Evolutionary conservation across 768 basidiomycete species (phyloP), one percentile per base, ranked within the genome.

Genomic region (Boletus sp.): DNA sequence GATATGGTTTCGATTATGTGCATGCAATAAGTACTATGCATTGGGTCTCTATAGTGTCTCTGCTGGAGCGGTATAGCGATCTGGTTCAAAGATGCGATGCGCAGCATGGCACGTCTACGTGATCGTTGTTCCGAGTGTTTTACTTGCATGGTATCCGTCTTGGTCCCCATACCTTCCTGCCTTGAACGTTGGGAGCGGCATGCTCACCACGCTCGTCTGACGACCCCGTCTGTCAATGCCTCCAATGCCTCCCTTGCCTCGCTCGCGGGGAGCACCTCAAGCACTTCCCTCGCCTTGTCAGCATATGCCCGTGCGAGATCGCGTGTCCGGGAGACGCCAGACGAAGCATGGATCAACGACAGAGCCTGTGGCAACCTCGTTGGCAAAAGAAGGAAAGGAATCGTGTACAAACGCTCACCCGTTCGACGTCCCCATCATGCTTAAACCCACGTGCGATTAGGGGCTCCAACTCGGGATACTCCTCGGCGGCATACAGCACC

Each of bases 401-500:
- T 2, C 12, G 28, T 15, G 11, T 28, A 20, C 14, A 44, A 42
- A 4, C 10, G 64, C 86, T 65, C 72, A 92, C 93, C 61, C 78
- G 73, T 59, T 94, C 87, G 45, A 90, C 84, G 65, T 98, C 95
- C 24, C 92, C 94, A 32, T 83, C 79, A 11, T 79, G 73, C 24
- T 80, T 75, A 73, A 96, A 94, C 73, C 88, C 85, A 41, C 95
- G 84, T 47, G 79, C 78, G 57, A 98, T 92, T 57, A 97, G 74
- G 3, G 85, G 83, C 28, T 84, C 83, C 67, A 98, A 73, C 61
- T 85, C 83, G 4, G 89, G 83, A 68, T 90, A 80, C 67, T 94
- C 86, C 70, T 94, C 91, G 71, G 87, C 89, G 18, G 95, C 94
- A 67, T 88, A 96, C 36, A 97, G 73, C 1, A 85, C 83, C 0